phyloP scores from a whole-genome alignment of 768 basidiomycete genomes.

The Mycena indigotica region DNA sequence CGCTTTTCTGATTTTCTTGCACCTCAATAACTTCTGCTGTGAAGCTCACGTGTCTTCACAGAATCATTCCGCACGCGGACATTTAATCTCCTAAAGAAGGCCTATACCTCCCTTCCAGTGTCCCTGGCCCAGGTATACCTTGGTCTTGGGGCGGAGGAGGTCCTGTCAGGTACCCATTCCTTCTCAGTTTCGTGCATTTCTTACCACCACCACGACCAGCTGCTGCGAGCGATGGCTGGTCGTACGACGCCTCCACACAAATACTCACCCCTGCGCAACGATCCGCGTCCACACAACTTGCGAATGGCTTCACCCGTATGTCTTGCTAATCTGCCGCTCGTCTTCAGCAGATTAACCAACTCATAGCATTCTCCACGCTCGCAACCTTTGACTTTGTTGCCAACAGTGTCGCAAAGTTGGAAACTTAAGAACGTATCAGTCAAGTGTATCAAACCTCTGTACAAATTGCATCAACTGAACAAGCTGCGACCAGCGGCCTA shows the following conservation, averaged over 20 bases:
- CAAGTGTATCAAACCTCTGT: not conserved
- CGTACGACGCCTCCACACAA: conserved; percentile 48
- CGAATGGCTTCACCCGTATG: conserved; percentile 10
- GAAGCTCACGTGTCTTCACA: no score
- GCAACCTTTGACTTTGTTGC: conserved; percentile 31
- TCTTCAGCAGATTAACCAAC: not conserved
- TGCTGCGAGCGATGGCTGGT: conserved; percentile 50
- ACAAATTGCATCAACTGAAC: no score
- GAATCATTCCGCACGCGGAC: conserved; percentile 63
- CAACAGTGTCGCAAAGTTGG: conserved; percentile 55
- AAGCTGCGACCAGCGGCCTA: no score
- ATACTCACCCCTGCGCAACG: conserved; percentile 43
- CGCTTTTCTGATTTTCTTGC: conserved; percentile 33
- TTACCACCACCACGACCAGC: conserved; percentile 32
- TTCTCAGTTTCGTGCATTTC: not conserved
- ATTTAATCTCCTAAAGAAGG: conserved; percentile 56
- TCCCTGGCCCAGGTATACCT: conserved; percentile 59
- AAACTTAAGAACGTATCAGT: conserved; percentile 27
- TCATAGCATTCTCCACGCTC: conserved; percentile 21
- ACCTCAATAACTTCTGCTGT: no score
- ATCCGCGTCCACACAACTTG: not conserved
- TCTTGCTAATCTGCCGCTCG: not conserved
- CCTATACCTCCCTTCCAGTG: conserved; percentile 65
- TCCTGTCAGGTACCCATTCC: conserved; percentile 41
- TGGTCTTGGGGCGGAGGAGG: conserved; percentile 44